phyloP scores from a whole-genome alignment of 306 rosid species.

The Fragaria nilgerrensis region DNA sequence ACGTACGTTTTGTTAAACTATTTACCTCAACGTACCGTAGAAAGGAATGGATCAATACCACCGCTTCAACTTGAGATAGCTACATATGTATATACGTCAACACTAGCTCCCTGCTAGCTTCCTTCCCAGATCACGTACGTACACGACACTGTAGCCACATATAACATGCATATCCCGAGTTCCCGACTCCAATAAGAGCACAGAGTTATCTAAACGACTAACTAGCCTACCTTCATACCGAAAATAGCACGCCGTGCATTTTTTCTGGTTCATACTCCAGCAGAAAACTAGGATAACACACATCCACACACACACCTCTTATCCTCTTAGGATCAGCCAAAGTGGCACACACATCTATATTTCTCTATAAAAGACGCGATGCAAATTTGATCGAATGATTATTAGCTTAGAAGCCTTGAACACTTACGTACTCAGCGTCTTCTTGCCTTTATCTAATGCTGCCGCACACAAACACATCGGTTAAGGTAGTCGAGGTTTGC shows the following conservation, averaged over 20 bases:
- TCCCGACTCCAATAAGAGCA: too few relatives aligned
- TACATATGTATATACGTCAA: too few relatives aligned
- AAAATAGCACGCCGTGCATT: neutral
- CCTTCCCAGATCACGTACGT: neutral
- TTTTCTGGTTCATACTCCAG: neutral
- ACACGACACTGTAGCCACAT: neutral
- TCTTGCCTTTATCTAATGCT: neutral
- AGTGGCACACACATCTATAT: neutral
- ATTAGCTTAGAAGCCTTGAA: neutral
- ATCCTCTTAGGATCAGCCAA: neutral
- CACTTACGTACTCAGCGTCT: neutral
- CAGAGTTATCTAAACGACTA: too few relatives aligned
- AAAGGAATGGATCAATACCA: too few relatives aligned
- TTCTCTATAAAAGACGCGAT: neutral
- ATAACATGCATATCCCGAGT: too few relatives aligned
- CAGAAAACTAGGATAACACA: neutral
- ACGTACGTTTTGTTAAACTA: too few relatives aligned
- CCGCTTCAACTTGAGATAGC: too few relatives aligned
- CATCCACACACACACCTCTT: neutral
- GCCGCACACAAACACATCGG: neutral
- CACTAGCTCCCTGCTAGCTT: neutral
- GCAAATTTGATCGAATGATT: neutral
- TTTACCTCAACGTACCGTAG: too few relatives aligned
- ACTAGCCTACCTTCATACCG: too few relatives aligned
- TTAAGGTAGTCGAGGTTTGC: constrained; percentile 9